These are phyloP conservation scores for Parasitella parasitica DNA, from an alignment of 371 early-diverging fungal species.

Conservation along the genomic window DNA sequence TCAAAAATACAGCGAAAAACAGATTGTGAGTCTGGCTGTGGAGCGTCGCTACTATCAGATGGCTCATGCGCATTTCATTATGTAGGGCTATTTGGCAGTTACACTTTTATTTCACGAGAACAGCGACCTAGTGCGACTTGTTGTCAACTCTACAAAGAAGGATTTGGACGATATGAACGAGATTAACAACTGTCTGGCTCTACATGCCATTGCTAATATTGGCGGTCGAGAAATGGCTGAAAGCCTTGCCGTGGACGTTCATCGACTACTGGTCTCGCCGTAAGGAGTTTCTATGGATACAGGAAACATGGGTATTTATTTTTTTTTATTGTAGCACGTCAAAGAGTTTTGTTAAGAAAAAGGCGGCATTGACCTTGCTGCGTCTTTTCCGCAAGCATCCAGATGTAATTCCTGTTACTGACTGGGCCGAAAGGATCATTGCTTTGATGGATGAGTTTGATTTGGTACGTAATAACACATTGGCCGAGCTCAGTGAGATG, in stretches of 20 bases:
- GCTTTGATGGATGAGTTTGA: conserved; percentile 85
- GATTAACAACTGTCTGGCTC: conserved; percentile 86
- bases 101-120: conserved; percentile 89
- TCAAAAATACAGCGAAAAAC: conserved; percentile 93
- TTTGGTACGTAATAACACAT: conserved; percentile 59
- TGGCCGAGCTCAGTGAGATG: not conserved
- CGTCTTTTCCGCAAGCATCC: conserved; percentile 89
- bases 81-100: conserved; percentile 92
- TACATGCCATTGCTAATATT: conserved; percentile 95
- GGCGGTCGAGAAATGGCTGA: conserved; percentile 93
- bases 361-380: conserved; percentile 92
- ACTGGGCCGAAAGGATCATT: conserved; percentile 88
- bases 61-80: not conserved
- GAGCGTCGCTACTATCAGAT: not conserved
- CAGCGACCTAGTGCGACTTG: conserved; percentile 78
- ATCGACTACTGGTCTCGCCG: conserved; percentile 80
- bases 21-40: conserved; percentile 69
- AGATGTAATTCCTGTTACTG: conserved; percentile 82
- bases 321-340: conserved; percentile 56
- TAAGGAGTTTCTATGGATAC: conserved; percentile 28
- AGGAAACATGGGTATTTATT: not conserved
- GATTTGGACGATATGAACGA: conserved; percentile 91
- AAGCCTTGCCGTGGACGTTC: conserved; percentile 79
- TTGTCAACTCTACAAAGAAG: conserved; percentile 84
- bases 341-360: conserved; percentile 90